Conservation (phyloP, 2,329 filamentous ascomycete genomes). For the Alternaria arbusti region DNA sequence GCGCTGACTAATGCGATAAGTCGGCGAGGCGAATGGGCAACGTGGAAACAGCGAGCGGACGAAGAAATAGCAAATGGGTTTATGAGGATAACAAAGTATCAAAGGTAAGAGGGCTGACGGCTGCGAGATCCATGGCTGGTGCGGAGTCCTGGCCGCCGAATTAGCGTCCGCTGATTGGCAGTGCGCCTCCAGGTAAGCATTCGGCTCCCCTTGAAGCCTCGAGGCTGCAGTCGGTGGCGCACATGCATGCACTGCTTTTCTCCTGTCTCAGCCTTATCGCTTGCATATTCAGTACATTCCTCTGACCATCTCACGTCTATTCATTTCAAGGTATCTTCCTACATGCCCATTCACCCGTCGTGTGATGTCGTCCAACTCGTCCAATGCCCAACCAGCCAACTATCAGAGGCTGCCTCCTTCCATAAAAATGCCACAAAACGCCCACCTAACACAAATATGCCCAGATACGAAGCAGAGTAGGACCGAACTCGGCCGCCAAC, state of each 20-base stretch:
- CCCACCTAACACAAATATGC: conserved; percentile 6
- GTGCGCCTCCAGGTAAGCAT: not conserved
- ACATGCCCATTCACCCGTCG: not conserved
- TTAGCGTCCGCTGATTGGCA: conserved; percentile 5
- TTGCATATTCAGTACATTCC: not conserved
- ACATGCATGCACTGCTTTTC: conserved; percentile 1
- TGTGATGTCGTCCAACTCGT: not conserved
- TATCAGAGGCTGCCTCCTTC: not conserved
- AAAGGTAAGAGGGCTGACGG: conserved; percentile 2
- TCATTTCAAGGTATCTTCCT: conserved; percentile 1
- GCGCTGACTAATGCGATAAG: not conserved
- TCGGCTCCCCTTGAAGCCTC: not conserved
- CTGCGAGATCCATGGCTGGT: not conserved
- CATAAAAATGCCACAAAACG: conserved; percentile 7
- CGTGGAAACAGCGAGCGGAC: conserved; percentile 4
- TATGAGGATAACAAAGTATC: conserved; percentile 5
- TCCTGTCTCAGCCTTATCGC: conserved; percentile 7
- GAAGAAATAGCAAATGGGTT: conserved; percentile 8
- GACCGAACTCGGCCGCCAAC: conserved; percentile 6
- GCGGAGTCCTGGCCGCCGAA: conserved; percentile 13
- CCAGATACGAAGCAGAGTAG: conserved; percentile 8
- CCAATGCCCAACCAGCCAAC: not conserved
- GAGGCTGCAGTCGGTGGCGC: conserved; percentile 5
- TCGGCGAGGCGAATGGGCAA: not conserved
- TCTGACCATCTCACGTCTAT: not conserved